Evolutionary conservation across 345 rosid species (phyloP).

Genomic region (Streptanthus diversifolius): DNA sequence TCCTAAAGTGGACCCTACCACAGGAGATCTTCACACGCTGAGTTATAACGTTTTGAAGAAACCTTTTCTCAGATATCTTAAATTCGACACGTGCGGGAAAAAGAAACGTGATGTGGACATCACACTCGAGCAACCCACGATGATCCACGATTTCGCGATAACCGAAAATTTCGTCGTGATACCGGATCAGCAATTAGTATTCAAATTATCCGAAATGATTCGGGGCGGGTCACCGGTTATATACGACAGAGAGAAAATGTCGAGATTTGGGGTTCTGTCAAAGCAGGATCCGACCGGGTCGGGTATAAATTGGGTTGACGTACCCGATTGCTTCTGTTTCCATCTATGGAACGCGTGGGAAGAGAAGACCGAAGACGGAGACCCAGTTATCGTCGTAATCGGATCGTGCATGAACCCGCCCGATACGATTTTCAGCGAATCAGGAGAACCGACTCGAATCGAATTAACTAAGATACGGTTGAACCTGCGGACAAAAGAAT

Average conservation of each 20-base stretch:
- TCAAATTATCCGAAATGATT: constrained; percentile 62
- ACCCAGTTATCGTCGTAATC: constrained; percentile 40
- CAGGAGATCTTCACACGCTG: constrained; percentile 56
- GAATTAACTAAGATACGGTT: constrained; percentile 55
- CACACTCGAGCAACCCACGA: constrained; percentile 47
- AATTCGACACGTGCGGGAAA: constrained; percentile 43
- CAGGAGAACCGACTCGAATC: constrained; percentile 26
- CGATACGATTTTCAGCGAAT: constrained; percentile 57
- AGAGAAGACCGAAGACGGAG: constrained; percentile 39
- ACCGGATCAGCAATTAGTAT: constrained; percentile 77
- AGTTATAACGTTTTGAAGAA: constrained; percentile 53
- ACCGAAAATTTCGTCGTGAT: constrained; percentile 51
- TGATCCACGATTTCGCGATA: constrained; percentile 74
- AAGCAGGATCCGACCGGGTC: constrained; percentile 44
- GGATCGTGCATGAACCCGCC: constrained; percentile 84
- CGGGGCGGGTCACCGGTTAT: constrained; percentile 75
- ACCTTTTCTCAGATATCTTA: constrained; percentile 59
- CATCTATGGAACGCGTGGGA: constrained; percentile 89
- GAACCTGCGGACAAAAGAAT: constrained; percentile 47
- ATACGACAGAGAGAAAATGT: constrained; percentile 43
- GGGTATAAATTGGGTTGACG: constrained; percentile 50
- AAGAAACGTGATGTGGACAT: constrained; percentile 52
- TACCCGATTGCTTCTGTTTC: constrained; percentile 59
- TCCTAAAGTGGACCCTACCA: constrained; percentile 65
- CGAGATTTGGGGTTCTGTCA: constrained; percentile 52